phyloP scores from a whole-genome alignment of 106 monocot species.

The Platanthera guangdongensis region DNA sequence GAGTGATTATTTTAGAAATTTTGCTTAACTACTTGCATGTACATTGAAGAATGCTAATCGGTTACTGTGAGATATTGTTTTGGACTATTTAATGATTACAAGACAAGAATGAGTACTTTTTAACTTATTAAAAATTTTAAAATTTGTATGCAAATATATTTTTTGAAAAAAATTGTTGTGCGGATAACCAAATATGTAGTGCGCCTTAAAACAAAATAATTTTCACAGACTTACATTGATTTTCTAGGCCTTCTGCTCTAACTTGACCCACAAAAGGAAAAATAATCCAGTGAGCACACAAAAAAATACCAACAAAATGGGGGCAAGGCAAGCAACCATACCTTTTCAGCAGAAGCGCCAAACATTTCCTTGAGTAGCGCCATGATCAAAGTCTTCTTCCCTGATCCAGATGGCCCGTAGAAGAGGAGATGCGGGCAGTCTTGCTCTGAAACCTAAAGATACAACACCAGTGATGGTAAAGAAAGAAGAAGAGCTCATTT shows the following conservation, averaged over 20 bases:
- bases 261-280: slow-evolving; percentile 61
- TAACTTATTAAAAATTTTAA: no score
- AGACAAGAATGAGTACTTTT: no score
- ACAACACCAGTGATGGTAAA: neutral
- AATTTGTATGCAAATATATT: no score
- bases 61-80: no score
- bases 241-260: slow-evolving; percentile 96
- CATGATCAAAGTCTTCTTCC: slow-evolving; percentile 93
- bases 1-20: no score
- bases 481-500: neutral
- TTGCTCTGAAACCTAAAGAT: slow-evolving; percentile 73
- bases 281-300: neutral
- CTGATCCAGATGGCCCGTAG: slow-evolving; percentile 87
- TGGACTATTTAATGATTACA: no score
- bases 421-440: slow-evolving; percentile 93
- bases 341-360: slow-evolving; percentile 70
- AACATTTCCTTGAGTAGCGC: slow-evolving; percentile 92
- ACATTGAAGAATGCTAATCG: no score
- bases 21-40: no score
- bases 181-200: neutral
- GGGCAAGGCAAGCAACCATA: slow-evolving; percentile 5
- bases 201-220: neutral
- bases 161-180: no score
- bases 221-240: slow-evolving; percentile 51
- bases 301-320: neutral